Percentiles rank a stretch among this genome's conserved stretches.
Conservation (phyloP, 2,329 filamentous ascomycete species). For the Pseudogymnoascus sp. region DNA sequence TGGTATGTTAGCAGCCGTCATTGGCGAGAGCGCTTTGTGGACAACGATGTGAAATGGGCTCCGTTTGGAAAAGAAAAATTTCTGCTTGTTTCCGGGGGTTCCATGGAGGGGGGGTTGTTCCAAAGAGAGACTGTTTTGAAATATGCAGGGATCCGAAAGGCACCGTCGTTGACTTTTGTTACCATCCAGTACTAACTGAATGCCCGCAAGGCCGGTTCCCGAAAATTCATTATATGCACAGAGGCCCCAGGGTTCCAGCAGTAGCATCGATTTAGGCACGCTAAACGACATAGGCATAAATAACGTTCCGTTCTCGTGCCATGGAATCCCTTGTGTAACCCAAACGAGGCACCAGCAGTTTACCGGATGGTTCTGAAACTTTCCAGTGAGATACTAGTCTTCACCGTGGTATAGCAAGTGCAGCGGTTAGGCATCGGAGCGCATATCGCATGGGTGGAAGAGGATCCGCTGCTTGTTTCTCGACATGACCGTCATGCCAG, state of each 20-base stretch:
- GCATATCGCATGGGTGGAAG: not conserved
- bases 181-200: constrained; percentile 5
- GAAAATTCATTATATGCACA: not conserved
- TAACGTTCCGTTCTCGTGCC: not conserved
- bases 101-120: not conserved
- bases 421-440: not conserved
- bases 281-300: not conserved
- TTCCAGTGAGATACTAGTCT: constrained; percentile 11
- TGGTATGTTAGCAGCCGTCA: constrained; percentile 8
- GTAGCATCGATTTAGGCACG: constrained; percentile 3
- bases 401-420: not conserved
- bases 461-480: not conserved
- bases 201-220: not conserved
- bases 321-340: not conserved
- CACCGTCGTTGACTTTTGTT: not conserved
- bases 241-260: not conserved
- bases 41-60: constrained; percentile 9
- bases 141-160: constrained; percentile 4
- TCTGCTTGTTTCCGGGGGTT: not conserved
- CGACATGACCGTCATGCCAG: constrained; percentile 12
- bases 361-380: constrained; percentile 2
- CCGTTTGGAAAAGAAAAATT: not conserved
- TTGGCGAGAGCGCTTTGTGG: not conserved
- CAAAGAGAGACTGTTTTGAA: not conserved
- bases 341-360: not conserved